These are phyloP conservation scores for Coemansia sp. DNA, from an alignment of 192 early-diverging fungal species.

Conservation along the genomic window DNA sequence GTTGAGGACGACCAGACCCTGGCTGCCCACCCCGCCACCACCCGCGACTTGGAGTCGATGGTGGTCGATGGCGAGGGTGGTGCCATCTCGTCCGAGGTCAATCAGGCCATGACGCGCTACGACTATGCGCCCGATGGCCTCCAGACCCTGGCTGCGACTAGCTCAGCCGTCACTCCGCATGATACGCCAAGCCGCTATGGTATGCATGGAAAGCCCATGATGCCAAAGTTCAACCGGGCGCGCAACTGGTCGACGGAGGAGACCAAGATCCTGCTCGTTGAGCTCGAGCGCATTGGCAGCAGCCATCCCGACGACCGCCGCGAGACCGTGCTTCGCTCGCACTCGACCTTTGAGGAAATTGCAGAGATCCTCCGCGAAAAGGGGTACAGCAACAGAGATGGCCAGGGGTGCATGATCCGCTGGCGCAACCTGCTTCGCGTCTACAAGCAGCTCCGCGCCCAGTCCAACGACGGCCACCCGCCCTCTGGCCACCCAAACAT, in stretches of 20 bases:
- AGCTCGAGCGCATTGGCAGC: conserved; percentile 50
- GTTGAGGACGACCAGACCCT: conserved; percentile 47
- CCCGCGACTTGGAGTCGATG: conserved; percentile 50
- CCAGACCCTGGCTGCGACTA: conserved; percentile 52
- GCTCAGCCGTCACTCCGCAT: conserved; percentile 46
- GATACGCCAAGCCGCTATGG: conserved; percentile 26
- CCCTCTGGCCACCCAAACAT: conserved; percentile 26
- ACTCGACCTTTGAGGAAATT: conserved; percentile 49
- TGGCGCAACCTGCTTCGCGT: conserved; percentile 70
- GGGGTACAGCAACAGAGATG: conserved; percentile 46
- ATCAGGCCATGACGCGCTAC: conserved; percentile 45
- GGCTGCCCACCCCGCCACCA: conserved; percentile 43
- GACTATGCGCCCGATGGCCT: conserved; percentile 46
- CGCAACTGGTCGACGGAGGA: conserved; percentile 55
- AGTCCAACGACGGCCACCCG: conserved; percentile 57
- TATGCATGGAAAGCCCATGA: conserved; percentile 49
- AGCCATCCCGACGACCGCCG: conserved; percentile 49
- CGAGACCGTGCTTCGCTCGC: conserved; percentile 43
- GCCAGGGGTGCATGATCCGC: conserved; percentile 56
- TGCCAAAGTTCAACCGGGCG: conserved; percentile 54
- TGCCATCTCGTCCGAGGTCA: conserved; percentile 25
- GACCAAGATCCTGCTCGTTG: conserved; percentile 46
- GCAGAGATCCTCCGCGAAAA: conserved; percentile 42
- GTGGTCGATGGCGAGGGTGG: conserved; percentile 27
- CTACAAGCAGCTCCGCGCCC: conserved; percentile 70